Percentiles rank a stretch among this genome's conserved stretches.
phyloP scores from a whole-genome alignment of 2,329 filamentous ascomycete species.

The Pseudogymnoascus sp. region DNA sequence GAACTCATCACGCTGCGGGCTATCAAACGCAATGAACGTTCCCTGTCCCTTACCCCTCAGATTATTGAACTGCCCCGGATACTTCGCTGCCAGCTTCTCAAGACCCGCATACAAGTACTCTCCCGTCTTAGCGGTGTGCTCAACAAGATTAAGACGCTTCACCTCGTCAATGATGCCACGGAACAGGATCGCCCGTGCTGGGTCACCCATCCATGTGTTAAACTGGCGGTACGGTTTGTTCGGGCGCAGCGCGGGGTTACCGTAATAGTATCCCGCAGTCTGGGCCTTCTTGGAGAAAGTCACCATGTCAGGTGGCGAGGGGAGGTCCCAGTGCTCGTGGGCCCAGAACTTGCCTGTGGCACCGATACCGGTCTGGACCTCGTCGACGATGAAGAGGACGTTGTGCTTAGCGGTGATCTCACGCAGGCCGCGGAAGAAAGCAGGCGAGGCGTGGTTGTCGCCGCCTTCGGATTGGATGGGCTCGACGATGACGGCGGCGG shows the following conservation, averaged over 20 bases:
- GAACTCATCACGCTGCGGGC: constrained; percentile 58
- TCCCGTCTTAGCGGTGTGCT: constrained; percentile 52
- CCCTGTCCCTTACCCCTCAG: constrained; percentile 67
- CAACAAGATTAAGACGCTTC: constrained; percentile 56
- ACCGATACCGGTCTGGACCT: constrained; percentile 76
- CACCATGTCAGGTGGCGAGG: constrained; percentile 71
- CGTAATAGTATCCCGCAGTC: constrained; percentile 75
- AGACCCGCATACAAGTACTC: constrained; percentile 60
- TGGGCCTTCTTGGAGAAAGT: constrained; percentile 85
- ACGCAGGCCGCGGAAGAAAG: constrained; percentile 69
- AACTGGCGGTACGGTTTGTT: constrained; percentile 82
- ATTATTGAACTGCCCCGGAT: constrained; percentile 62
- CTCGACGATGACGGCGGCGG: constrained; percentile 67
- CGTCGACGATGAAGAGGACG: constrained; percentile 71
- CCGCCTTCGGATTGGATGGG: constrained; percentile 78
- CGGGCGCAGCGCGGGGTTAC: constrained; percentile 62
- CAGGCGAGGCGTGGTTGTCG: constrained; percentile 72
- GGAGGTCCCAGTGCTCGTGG: constrained; percentile 73
- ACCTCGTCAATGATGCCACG: constrained; percentile 71
- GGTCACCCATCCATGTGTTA: constrained; percentile 84
- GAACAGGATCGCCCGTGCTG: constrained; percentile 67
- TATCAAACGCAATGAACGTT: constrained; percentile 77
- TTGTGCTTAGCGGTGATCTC: constrained; percentile 61
- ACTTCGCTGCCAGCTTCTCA: constrained; percentile 52
- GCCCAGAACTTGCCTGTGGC: constrained; percentile 86